phyloP scores from a whole-genome alignment of 352 stramenopile genomes.

The Phytophthora citricola region DNA sequence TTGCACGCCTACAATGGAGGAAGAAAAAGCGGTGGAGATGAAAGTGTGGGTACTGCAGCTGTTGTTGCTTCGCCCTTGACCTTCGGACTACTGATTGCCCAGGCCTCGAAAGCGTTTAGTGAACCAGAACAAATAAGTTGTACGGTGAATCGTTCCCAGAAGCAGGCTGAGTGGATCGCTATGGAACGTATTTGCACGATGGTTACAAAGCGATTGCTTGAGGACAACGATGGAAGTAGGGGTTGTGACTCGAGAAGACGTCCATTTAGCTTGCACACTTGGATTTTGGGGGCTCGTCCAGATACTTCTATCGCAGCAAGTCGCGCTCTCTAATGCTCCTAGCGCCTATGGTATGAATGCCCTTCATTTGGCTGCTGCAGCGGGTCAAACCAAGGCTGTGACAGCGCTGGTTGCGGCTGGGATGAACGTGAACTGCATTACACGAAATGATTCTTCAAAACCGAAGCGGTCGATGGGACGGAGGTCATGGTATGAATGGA shows the following conservation, averaged over 20 bases:
- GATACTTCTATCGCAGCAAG: slow-evolving; percentile 57
- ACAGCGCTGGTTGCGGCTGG: slow-evolving; percentile 52
- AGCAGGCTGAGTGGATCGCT: slow-evolving; percentile 44
- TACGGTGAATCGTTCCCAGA: slow-evolving; percentile 26
- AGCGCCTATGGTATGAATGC: slow-evolving; percentile 51
- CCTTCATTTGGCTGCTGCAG: slow-evolving; percentile 56
- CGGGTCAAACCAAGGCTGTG: slow-evolving; percentile 51
- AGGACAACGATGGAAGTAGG: slow-evolving; percentile 41
- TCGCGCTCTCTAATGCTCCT: slow-evolving; percentile 47
- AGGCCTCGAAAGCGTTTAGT: slow-evolving; percentile 34
- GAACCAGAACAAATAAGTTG: slow-evolving; percentile 25
- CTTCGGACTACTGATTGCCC: slow-evolving; percentile 52
- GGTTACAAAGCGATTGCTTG: slow-evolving; percentile 43
- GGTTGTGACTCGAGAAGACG: slow-evolving; percentile 57
- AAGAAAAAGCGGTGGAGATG: background rate
- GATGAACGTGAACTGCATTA: slow-evolving; percentile 64
- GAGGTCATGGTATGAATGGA: slow-evolving; percentile 25
- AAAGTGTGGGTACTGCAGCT: background rate
- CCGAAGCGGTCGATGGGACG: slow-evolving; percentile 3
- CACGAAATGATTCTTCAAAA: slow-evolving; percentile 9
- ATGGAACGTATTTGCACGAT: slow-evolving; percentile 49
- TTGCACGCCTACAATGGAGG: background rate
- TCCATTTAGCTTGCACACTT: slow-evolving; percentile 50
- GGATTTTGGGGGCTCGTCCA: slow-evolving; percentile 61
- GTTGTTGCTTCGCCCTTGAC: slow-evolving; percentile 53